Conservation (phyloP, 352 stramenopile species). For the Pilasporangium apinafurcum region DNA sequence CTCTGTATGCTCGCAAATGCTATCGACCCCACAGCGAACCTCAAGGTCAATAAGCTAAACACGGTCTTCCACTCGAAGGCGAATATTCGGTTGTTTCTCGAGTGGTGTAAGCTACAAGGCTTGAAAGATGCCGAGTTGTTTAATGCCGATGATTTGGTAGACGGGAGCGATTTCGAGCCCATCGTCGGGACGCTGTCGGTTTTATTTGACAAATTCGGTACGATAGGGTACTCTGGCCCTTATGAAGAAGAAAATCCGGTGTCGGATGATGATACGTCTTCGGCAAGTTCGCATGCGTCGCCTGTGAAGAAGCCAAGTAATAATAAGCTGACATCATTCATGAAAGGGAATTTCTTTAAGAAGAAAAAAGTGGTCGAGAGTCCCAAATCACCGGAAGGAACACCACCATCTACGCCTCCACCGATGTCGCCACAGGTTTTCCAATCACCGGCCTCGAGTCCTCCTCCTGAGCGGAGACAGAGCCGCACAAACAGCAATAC, state of each 20-base stretch:
- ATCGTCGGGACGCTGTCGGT: conserved; percentile 79
- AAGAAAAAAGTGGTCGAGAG: conserved; percentile 41
- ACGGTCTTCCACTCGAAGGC: conserved; percentile 85
- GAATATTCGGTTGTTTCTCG: conserved; percentile 78
- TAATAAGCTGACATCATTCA: conserved; percentile 74
- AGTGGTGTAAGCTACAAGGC: conserved; percentile 72
- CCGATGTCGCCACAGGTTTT: conserved; percentile 9
- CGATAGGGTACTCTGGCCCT: conserved; percentile 37
- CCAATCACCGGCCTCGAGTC: conserved; percentile 5
- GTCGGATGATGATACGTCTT: conserved; percentile 65
- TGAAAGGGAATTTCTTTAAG: conserved; percentile 71
- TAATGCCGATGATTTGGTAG: conserved; percentile 69
- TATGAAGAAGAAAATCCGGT: conserved; percentile 59
- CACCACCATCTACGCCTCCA: conserved; percentile 35
- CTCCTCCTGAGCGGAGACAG: conserved; percentile 20
- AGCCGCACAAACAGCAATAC: conserved; percentile 37
- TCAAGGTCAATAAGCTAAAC: conserved; percentile 86
- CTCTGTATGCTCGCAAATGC: conserved; percentile 82
- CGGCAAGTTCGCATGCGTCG: conserved; percentile 45
- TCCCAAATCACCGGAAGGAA: conserved; percentile 33
- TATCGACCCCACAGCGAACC: conserved; percentile 60
- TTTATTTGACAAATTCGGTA: conserved; percentile 79
- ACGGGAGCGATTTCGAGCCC: conserved; percentile 47
- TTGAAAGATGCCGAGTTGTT: conserved; percentile 73
- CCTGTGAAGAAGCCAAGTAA: conserved; percentile 53